A percentile compares a stretch with the other conserved stretches of the same genome.
Conservation (phyloP, 2,329 filamentous ascomycete species). For the Arthrobotrys iridis region DNA sequence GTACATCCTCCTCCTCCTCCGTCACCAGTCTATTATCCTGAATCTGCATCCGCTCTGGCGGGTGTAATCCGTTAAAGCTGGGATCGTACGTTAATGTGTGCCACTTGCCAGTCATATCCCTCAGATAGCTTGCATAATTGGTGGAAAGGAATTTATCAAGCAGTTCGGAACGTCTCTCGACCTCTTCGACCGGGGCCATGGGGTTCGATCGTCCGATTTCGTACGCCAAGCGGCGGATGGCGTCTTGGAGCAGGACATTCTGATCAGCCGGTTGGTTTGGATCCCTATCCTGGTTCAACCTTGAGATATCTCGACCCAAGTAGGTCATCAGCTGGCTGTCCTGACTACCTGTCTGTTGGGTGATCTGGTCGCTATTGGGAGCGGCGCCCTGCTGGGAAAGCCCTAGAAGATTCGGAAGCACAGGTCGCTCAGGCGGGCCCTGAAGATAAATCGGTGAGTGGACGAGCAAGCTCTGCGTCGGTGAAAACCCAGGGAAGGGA, state of each 20-base stretch:
- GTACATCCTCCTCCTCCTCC: background rate
- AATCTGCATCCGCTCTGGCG: too few species aligned
- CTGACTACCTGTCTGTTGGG: too few species aligned
- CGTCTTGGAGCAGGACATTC: background rate
- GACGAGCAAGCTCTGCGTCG: background rate
- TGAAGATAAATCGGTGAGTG: background rate
- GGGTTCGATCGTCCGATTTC: background rate
- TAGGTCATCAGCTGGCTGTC: too few species aligned
- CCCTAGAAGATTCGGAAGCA: too few species aligned
- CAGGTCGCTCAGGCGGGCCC: too few species aligned
- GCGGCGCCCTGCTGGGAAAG: too few species aligned
- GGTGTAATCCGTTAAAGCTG: background rate
- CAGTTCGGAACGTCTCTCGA: background rate
- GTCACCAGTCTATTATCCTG: background rate
- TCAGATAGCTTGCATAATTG: background rate
- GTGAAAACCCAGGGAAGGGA: background rate
- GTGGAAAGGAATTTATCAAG: background rate
- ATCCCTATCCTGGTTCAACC: too few species aligned
- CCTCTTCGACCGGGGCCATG: constrained; percentile 9
- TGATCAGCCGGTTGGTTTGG: background rate
- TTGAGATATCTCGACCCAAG: too few species aligned
- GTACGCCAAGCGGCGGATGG: background rate
- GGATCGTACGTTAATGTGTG: background rate
- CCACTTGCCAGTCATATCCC: background rate
- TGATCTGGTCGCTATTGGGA: too few species aligned